Evolutionary conservation across 1,284 basidiomycete genomes (phyloP), one percentile per base, ranked within the genome.

Genomic region (Cutaneotrichosporon cutaneum): DNA sequence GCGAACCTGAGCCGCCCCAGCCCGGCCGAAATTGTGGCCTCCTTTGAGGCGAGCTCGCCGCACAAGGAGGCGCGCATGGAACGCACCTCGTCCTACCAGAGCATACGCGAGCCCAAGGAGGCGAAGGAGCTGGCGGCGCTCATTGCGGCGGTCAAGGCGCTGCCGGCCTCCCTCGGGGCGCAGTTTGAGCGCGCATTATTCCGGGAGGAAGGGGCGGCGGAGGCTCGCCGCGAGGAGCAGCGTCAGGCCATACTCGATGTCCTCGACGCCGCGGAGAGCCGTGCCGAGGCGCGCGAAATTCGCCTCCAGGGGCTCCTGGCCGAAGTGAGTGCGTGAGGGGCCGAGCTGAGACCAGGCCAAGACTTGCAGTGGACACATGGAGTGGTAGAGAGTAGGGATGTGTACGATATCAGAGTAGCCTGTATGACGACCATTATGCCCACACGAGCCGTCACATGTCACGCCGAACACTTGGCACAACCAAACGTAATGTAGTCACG

Each of bases 351-450:
- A 3, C 21, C 56, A 66, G 64, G 64, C 64, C 9, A 66, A 63
- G 50, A 32, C 64, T 21, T 59, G 42, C 9, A 63, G 60, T 14
- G 63, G 63, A 9, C 63, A 64, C 53, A 64, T 64, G 63, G 63
- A 58, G 48, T 64, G 63, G 63, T 64, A 58, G 51, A 26, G 26
- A 24, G 21, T n/a, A 16, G 36, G 22, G 22, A 24, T 22, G 36
- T n/a, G 36, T 27, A 42, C 18, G 27, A 30, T 55, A 36, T 35
- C 54, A 56, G 56, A 56, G 45, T 48, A 27, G 21, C 45, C 14
- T 48, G n/a, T 8, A 48, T 48, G 45, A 48, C 45, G 45, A 48
- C 26, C 26, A 18, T 42, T 42, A 42, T 42, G 39, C 39, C 39
- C 16, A 42, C 18, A 42, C 39, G 39, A 42, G 3, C 39, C n/a